Evolutionary conservation across 176 grass and related monocot species (phyloP), one percentile per base, ranked within the genome.

Genomic region (Carex cristatella): DNA sequence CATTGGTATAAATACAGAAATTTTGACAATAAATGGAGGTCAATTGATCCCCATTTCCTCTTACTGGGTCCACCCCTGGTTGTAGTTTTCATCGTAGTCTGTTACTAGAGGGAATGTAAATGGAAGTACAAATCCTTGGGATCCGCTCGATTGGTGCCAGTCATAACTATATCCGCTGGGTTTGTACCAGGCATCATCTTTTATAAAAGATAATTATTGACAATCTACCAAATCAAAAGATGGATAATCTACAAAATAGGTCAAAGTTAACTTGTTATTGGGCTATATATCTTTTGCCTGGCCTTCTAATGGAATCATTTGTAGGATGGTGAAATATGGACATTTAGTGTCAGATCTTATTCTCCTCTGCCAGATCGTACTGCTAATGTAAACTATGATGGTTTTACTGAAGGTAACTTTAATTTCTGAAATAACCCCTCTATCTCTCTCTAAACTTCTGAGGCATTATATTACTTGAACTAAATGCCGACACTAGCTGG

Each of bases 271-370:
- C 10, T 57, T 78, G 51, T 35, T 55, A 6, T 77, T 77, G 12
- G 74, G 12, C 28, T 78, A 78, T 76, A 78, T 76, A 54, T 54
- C 12, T 4, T 30, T 76, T 3, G 4, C 71, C 42, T 31, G 4
- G 54, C 15, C 0, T 69, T 61, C 37, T 32, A 16, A 37, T 67
- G 81, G 12, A 33, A 27, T 51, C 11, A 7, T 89, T 80, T 78
- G 69, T 89, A 98, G 96, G 96, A 98, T 94, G 96, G 96, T 81
- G 96, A 98, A 90, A 92, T 95, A 58, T 98, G 96, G 96, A 98
- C 90, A 83, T 98, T 98, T 67, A 98, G 88, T 4, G 96, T 98
- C 69, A 91, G 96, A 94, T 85, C 96, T 87, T 98, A 94, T 69
- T 86, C 79, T 53, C 85, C 85, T 86, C 96, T 93, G 61, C 96